Conservation (phyloP, 106 monocot genomes). For the Iris macrosiphon region DNA sequence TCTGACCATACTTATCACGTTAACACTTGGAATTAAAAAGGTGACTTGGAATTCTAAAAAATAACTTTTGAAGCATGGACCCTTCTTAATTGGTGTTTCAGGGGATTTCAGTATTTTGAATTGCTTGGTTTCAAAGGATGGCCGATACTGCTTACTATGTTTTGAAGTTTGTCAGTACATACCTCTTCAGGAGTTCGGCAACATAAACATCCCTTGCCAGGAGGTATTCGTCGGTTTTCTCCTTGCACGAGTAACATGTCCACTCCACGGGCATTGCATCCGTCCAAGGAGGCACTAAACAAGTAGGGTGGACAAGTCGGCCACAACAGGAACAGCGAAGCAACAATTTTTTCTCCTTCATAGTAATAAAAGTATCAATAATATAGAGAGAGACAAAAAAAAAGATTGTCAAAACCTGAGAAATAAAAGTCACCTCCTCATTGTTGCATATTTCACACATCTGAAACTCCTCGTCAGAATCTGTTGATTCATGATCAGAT, state of each 20-base stretch:
- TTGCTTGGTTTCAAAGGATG: no score
- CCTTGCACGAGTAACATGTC: slow-evolving; percentile 84
- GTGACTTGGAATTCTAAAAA: no score
- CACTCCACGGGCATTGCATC: slow-evolving; percentile 59
- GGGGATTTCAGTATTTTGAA: no score
- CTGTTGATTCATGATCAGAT: slow-evolving; percentile 67
- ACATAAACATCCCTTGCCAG: slow-evolving; percentile 71
- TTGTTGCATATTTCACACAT: slow-evolving; percentile 86
- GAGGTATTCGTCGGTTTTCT: slow-evolving; percentile 82
- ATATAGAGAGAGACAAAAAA: no score
- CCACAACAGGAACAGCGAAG: slow-evolving; percentile 91
- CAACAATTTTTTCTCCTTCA: slow-evolving; percentile 76
- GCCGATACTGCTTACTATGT: no score
- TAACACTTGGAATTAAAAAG: no score
- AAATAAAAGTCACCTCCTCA: slow-evolving; percentile 64
- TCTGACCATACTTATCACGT: slow-evolving; percentile 28
- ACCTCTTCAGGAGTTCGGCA: slow-evolving; percentile 77
- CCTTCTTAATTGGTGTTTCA: no score
- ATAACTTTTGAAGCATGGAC: no score
- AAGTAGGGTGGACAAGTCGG: slow-evolving; percentile 69
- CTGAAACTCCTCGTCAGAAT: slow-evolving; percentile 97
- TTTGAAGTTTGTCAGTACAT: no score
- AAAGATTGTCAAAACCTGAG: no score
- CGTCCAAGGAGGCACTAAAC: slow-evolving; percentile 75
- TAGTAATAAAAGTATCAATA: slow-evolving; percentile 1